Base-by-base conservation (phyloP, 805 yeast genomes). In the Candida ficus region DNA sequence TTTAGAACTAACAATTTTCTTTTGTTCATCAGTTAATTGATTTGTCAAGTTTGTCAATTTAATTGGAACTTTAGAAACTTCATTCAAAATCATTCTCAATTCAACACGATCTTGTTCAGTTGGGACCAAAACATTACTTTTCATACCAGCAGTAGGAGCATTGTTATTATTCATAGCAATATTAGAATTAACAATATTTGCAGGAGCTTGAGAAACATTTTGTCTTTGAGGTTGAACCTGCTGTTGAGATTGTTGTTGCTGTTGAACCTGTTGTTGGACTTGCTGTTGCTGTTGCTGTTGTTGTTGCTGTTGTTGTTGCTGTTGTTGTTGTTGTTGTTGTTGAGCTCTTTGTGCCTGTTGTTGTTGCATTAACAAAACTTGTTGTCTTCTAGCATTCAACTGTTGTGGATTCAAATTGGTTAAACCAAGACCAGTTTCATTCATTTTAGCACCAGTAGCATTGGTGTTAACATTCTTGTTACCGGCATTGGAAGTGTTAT, bases 21-120 rank as follows among this genome's bases (percentile, higher is more conserved):
- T 84, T 49, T 86, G 91, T 23, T 75, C 80, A 21, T 71, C 76
- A 1, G 81, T 62, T 38, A 88, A 66, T 33, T 71, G 62, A 52
- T 68, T 68, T 0, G 93, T 80, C 39, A 83, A 71, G 52, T 83
- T 85, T 41, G 78, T 77, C 43, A 86, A 60, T 31, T 78, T 75
- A 29, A 85, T 73, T 10, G 86, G 83, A 36, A 80, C 76, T 20
- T 75, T 67, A 0, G 83, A 68, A 2, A 83, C 89, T 45, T 84
- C 95, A 26, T 77, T 82, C 42, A 80, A 71, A 32, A 89, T 72
- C 42, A 71, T 72, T 44, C 79, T 73, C 46, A 88, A 70, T 43
- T 69, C 75, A 46, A 69, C 62, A 68, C 76, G 77, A 68, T 75
- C 85, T 46, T 76, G 87, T 30, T 74, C 84, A 17, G 82, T 39